phyloP scores from a whole-genome alignment of 176 grass and related monocot species.

The Aegilops umbellulata region DNA sequence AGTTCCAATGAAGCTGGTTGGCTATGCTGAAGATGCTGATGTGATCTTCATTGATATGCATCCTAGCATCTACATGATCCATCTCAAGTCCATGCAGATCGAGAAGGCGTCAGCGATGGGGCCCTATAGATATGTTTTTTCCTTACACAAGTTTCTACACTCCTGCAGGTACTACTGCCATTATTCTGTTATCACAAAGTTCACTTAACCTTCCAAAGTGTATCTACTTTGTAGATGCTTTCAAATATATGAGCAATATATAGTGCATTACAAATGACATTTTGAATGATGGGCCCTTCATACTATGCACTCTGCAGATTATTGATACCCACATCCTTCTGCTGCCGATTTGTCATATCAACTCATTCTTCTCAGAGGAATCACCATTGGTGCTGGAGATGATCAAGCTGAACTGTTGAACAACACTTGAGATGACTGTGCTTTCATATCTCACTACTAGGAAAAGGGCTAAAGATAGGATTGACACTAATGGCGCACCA shows the following conservation, averaged over 20 bases:
- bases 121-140: not conserved
- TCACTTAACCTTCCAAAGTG: not conserved
- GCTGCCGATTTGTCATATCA: not conserved
- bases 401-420: too few species aligned
- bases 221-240: not conserved
- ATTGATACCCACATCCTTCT: too few species aligned
- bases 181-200: not conserved
- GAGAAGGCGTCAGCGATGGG: not conserved
- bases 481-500: too few species aligned
- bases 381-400: not conserved
- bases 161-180: not conserved
- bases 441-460: too few species aligned
- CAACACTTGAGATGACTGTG: too few species aligned
- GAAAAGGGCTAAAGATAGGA: too few species aligned
- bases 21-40: not conserved
- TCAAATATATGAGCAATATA: too few species aligned
- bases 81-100: not conserved
- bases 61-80: not conserved
- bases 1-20: too few species aligned
- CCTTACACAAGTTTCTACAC: not conserved
- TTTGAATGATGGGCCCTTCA: too few species aligned
- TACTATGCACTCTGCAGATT: too few species aligned
- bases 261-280: too few species aligned
- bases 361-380: not conserved
- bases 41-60: too few species aligned